Base-by-base conservation (phyloP, 345 rosid species). In the Moricandia moricandioides region DNA sequence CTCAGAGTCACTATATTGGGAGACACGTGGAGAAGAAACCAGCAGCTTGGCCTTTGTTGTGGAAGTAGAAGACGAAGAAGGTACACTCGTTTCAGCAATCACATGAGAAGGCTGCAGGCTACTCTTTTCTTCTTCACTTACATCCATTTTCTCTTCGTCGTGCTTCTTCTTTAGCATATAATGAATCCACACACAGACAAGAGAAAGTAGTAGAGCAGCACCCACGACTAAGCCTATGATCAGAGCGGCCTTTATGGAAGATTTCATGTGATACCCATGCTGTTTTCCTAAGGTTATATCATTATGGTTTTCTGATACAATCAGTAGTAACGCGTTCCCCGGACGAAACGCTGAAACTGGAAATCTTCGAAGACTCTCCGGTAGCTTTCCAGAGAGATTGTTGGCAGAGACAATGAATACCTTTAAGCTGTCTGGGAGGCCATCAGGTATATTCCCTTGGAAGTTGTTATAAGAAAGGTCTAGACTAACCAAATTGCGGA, bases 321-420 rank as follows among this genome's bases (percentile, higher is more conserved):
- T 57, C 79, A 93, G 82, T 60, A 93, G 82, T 60, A 90, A 75
- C 17, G 85, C 67, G 73, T 93, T 93, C 72, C 98, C 98, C 1
- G 98, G 98, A 78, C 87, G 92, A 79, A 90, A 90, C 27, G 96
- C 80, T 16, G 97, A 85, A 68, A 86, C 93, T 56, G 98, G 93
- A 85, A 91, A 93, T 39, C 77, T 69, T 78, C 79, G 80, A 55
- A 93, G 83, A 78, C 83, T 87, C 59, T 73, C 83, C 5, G 98
- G 98, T 5, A 93, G 74, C 8, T 62, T 74, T 55, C 98, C 98
- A 49, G 98, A 89, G 66, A 93, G 84, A 82, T 89, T 91, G 81
- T 93, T 93, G 71, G 71, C 81, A 51, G 96, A 90, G 61, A 89
- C 88, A 72, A 79, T 75, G 76, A 93, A 77, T 64, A 80, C 86